Conservation (phyloP, 345 rosid species). For the Populus davidiana region DNA sequence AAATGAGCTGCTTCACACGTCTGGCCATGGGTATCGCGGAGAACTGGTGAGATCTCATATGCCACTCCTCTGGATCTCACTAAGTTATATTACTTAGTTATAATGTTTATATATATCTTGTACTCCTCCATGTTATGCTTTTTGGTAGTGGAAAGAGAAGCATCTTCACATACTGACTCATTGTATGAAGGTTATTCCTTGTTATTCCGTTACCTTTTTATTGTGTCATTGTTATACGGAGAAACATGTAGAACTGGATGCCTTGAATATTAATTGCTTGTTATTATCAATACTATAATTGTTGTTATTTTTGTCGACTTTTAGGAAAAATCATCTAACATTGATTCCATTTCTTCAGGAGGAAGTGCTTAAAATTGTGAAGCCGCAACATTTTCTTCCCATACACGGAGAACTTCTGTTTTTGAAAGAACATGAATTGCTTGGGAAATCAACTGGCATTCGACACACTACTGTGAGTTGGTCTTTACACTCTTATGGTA, state of each 20-base stretch:
- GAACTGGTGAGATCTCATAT: constrained; percentile 57
- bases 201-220: neutral
- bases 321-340: constrained; percentile 2
- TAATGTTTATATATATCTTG: neutral
- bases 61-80: constrained; percentile 8
- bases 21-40: constrained; percentile 98
- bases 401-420: constrained; percentile 97
- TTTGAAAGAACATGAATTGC: constrained; percentile 93
- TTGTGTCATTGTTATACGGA: neutral
- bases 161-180: neutral
- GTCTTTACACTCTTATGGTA: neutral
- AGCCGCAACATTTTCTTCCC: constrained; percentile 98
- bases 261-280: neutral
- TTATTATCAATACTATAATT: neutral
- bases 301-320: neutral
- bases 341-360: constrained; percentile 51
- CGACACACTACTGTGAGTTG: constrained; percentile 83
- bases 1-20: constrained; percentile 82
- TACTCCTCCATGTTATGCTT: neutral
- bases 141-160: neutral
- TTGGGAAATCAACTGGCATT: constrained; percentile 90
- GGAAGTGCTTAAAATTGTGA: constrained; percentile 90
- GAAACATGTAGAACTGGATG: neutral
- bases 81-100: neutral
- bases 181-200: neutral